These are phyloP conservation scores for Cystofilobasidium capitatum DNA, from an alignment of 768 basidiomycete genomes.

Conservation along the genomic window DNA sequence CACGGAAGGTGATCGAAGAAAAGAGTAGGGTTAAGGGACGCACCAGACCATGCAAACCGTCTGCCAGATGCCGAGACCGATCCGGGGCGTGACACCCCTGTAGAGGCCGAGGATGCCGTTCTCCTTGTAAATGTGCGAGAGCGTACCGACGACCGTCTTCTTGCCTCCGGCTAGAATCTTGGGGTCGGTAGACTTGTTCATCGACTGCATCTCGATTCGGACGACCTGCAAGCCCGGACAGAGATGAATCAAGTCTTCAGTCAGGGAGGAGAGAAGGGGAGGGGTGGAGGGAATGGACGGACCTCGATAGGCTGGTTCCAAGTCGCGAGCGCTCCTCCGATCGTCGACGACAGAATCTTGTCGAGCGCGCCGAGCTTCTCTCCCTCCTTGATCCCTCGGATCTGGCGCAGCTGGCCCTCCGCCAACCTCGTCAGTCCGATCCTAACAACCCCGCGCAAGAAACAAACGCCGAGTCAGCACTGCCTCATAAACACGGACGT, in stretches of 20 bases:
- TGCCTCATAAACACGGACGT: neutral
- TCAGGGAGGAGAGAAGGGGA: neutral
- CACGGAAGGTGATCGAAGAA: neutral
- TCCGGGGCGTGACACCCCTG: constrained; percentile 92
- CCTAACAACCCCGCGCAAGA: constrained; percentile 41
- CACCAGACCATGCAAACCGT: constrained; percentile 98
- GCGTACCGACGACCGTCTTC: constrained; percentile 80
- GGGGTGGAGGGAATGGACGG: neutral
- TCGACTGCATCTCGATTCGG: constrained; percentile 83
- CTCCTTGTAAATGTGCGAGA: constrained; percentile 89
- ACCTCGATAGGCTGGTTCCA: constrained; percentile 97
- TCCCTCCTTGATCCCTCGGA: constrained; percentile 66
- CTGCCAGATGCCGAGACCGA: constrained; percentile 93
- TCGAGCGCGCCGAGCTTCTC: constrained; percentile 67
- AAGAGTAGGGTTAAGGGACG: constrained; percentile 41
- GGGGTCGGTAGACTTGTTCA: constrained; percentile 67
- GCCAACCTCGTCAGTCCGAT: constrained; percentile 96
- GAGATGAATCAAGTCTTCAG: constrained; percentile 5
- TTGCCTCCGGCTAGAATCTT: constrained; percentile 69
- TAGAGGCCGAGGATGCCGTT: constrained; percentile 95
- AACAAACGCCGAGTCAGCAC: neutral
- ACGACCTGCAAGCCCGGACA: constrained; percentile 26
- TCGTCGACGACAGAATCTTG: constrained; percentile 75
- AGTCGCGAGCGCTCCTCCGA: constrained; percentile 87
- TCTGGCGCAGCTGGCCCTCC: constrained; percentile 64